Conservation (phyloP, 306 rosid genomes). For the Lathyrus oleraceus region DNA sequence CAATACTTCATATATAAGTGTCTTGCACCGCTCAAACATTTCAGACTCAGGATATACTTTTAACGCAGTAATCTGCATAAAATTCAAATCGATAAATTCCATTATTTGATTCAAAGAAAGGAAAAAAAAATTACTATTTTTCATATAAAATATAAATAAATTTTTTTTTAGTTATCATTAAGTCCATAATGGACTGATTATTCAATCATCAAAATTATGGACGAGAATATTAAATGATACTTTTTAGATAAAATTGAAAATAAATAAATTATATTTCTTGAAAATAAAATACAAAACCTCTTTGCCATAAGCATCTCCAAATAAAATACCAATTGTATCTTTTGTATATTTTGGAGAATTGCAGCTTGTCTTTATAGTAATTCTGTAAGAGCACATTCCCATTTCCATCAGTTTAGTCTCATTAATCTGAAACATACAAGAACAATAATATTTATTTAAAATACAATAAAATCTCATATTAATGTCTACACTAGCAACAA, state of each 20-base stretch:
- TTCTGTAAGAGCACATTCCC: constrained; percentile 35
- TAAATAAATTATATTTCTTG: no score
- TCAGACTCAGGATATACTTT: no score
- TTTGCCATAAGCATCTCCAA: constrained; percentile 79
- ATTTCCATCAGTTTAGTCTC: background rate
- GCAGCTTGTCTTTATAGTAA: constrained; percentile 72
- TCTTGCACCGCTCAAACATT: background rate
- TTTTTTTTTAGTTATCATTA: no score
- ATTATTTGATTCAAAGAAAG: no score
- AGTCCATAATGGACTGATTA: no score
- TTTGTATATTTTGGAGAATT: constrained; percentile 61
- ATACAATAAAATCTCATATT: background rate
- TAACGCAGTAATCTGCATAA: no score
- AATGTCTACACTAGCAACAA: background rate
- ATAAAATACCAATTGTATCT: constrained; percentile 63
- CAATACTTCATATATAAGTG: background rate
- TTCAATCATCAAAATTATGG: no score
- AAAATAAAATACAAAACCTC: constrained; percentile 46
- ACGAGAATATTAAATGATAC: no score
- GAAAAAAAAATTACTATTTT: no score
- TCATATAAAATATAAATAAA: no score
- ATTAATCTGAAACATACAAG: constrained; percentile 35
- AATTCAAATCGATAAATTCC: no score
- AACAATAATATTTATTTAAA: background rate
- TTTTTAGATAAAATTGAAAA: no score